Percentiles rank a stretch among this genome's conserved stretches.
Evolutionary conservation across 2,329 filamentous ascomycete genomes (phyloP).

Genomic region (Beauveria sp.): DNA sequence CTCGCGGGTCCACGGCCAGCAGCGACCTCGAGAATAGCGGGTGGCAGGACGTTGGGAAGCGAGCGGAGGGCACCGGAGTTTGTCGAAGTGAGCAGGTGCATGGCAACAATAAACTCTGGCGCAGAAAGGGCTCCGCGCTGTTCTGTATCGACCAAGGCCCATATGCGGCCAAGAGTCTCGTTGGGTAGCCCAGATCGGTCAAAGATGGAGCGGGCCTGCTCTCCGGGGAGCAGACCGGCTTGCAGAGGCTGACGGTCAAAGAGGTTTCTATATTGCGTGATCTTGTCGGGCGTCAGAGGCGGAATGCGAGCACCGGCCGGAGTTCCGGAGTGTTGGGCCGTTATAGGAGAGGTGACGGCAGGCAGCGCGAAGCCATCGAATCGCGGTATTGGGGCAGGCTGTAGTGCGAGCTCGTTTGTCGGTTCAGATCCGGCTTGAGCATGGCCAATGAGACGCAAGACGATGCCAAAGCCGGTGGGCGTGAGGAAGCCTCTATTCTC

Average conservation of each 20-base stretch:
- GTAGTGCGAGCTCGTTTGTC: constrained; percentile 70
- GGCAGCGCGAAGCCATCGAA: constrained; percentile 67
- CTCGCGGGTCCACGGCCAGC: constrained; percentile 51
- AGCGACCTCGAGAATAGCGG: constrained; percentile 84
- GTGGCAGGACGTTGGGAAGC: constrained; percentile 72
- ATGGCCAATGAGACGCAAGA: constrained; percentile 89
- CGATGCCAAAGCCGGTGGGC: constrained; percentile 85
- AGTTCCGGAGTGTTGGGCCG: constrained; percentile 53
- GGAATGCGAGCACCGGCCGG: constrained; percentile 69
- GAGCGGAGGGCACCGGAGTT: constrained; percentile 75
- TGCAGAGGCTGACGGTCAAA: constrained; percentile 84
- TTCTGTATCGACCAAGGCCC: constrained; percentile 90
- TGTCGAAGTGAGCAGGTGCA: constrained; percentile 91
- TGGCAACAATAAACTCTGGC: constrained; percentile 94
- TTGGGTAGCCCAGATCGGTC: constrained; percentile 87
- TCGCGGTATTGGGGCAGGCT: constrained; percentile 80
- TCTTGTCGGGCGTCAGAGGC: constrained; percentile 79
- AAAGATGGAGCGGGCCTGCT: constrained; percentile 88
- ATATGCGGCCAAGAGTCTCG: constrained; percentile 87
- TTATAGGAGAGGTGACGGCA: constrained; percentile 36
- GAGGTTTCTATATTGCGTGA: constrained; percentile 76
- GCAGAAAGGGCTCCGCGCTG: constrained; percentile 78
- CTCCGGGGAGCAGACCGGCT: constrained; percentile 66
- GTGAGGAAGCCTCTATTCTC: constrained; percentile 94
- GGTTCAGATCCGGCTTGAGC: constrained; percentile 83